Evolutionary conservation across 306 rosid species (phyloP), one percentile per base, ranked within the genome.

Genomic region (Ziziphus jujuba): DNA sequence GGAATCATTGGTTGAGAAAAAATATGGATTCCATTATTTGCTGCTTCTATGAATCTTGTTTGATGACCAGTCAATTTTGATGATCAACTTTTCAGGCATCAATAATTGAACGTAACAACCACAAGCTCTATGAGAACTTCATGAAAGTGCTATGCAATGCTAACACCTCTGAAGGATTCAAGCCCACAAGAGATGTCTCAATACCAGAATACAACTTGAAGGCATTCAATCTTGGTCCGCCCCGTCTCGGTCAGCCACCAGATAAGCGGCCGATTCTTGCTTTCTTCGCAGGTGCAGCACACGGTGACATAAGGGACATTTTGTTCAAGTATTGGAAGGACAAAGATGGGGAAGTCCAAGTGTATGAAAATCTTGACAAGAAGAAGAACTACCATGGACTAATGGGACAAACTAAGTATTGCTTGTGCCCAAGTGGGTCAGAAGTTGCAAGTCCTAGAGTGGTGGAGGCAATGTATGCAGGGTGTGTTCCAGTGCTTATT

Each of bases 381-480:
- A 53, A 59, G 7, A 65, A 64, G 58, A 73, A 78, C 48, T 71
- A 80, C 61, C 69, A 69, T 56, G 33, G 71, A 63, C 17, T 75
- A 33, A 61, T 75, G 84, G 75, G 78, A 47, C 16, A 11, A 38
- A 40, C 77, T 38, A 75, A 75, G 61, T 80, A 71, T 45, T 80
- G 84, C 65, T 51, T 80, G 72, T 80, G 84, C 36, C 84, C 84
- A 0, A 75, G 84, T 75, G 84, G 81, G 17, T 38, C 77, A 12
- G 81, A 80, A 67, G 84, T 71, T 45, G 84, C 84, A 3, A 75
- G 78, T 66, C 84, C 81, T n/a, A 71, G 81, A 63, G 72, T 75
- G 13, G 78, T 75, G 9, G 84, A 80, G 65, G 84, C 81, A 2
- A 80, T 71, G 74, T 61, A 67, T 20, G 81, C 76, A 21, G 75